Base-by-base conservation (phyloP, 2,329 filamentous ascomycete genomes). In the Colletotrichum salicis region DNA sequence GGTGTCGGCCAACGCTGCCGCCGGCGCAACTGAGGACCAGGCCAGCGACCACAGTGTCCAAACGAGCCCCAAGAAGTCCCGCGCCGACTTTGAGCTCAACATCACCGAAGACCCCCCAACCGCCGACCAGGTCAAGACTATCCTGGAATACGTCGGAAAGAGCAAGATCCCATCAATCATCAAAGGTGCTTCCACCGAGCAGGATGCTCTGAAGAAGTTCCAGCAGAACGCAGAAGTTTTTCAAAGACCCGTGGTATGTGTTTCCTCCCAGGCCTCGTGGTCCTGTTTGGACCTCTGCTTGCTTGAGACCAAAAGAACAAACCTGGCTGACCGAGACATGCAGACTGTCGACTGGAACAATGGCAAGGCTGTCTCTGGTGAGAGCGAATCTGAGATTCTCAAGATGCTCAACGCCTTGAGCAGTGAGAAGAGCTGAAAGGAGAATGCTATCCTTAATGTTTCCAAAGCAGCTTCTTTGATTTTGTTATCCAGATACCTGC, bases 301-400 rank as follows among this genome's bases (percentile, higher is more conserved):
- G 1, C 51, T 64, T 15, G 11, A 4, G 33, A 19, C 2, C 51
- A 22, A 2, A 19, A 4, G 33, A 19, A 4, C 51, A 22, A 2
- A 19, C 3, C 12, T 5, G 22, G 27, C 71, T 74, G 61, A 74
- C 48, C 22, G 22, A 62, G 51, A 41, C 51, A 27, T 45, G 33
- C 74, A 87, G 88, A 84, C 92, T 70, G 96, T 98, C 64, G 96
- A 98, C 81, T 98, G 96, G 96, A 94, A 93, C 80, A 95, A 96
- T 81, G 96, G 95, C 75, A 93, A 91, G 81, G 96, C 92, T 58
- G 86, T 93, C 84, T 85, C 90, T 31, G 94, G 94, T 24, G 94
- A 93, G 62, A 91, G 93, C 75, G 92, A 97, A 84, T 97, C 94
- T 19, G 93, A 96, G 84, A 98, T 98, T 73, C 83, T 97, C 79